Evolutionary conservation across 148 eudicot genomes (phyloP), one percentile per base, ranked within the genome.

Genomic region (Nepenthes mirabilis): DNA sequence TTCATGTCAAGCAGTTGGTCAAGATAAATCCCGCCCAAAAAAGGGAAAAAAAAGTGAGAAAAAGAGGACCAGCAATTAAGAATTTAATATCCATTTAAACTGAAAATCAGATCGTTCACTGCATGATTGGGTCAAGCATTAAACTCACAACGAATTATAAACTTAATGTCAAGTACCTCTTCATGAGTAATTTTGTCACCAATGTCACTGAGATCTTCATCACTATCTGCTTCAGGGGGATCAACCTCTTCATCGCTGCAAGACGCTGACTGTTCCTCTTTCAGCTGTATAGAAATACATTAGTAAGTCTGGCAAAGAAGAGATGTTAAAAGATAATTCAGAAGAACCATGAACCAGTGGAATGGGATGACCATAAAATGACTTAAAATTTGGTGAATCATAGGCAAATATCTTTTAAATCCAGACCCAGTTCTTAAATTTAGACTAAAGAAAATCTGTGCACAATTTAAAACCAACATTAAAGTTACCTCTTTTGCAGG

Each of bases 211-310:
- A 79, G 59, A 67, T 91, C 98, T 70, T 88, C 97, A 70, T 91
- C 97, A 33, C 90, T 91, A 56, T 81, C 97, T 57, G 73, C 33
- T 51, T 79, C 90, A 55, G 77, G 77, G n/a, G 82, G 75, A 72
- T 87, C 97, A 59, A 76, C 76, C 73, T 90, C 97, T 76, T 87
- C 97, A 68, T 91, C 97, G 59, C 97, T 91, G 35, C 95, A 95
- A 76, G 82, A 75, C 54, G 88, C 93, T 14, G 95, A 80, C 4
- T 68, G 61, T 35, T 87, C 97, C 71, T 80, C 97, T 79, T 72
- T 91, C 51, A 73, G 86, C 97, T 91, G 85, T 37, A 23, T 23
- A 23, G 23, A 23, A 23, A 23, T 23, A 23, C 52, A 49, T 49
- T 2, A 49, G n/a, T 10, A 2, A 49, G 11, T 23, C 23, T 23